phyloP scores from a whole-genome alignment of 2,329 filamentous ascomycete genomes.

The Pestalotiopsis sp. region DNA sequence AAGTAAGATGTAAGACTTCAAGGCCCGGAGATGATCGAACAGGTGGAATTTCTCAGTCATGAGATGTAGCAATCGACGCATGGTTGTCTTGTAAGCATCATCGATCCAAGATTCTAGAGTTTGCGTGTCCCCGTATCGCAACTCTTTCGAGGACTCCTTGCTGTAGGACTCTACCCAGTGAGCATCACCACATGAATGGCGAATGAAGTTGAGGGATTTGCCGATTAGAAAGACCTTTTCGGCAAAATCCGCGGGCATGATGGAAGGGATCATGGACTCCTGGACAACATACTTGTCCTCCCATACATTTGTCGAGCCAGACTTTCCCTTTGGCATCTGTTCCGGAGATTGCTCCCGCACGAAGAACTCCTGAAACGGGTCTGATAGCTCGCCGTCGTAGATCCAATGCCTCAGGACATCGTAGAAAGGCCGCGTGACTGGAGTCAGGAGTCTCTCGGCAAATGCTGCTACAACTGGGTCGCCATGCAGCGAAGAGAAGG shows the following conservation, averaged over 20 bases:
- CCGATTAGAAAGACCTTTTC: slow-evolving; percentile 97
- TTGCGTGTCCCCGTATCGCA: slow-evolving; percentile 90
- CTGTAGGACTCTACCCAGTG: slow-evolving; percentile 96
- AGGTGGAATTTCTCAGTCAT: slow-evolving; percentile 96
- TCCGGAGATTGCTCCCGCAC: slow-evolving; percentile 77
- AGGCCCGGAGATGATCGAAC: slow-evolving; percentile 85
- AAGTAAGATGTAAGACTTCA: slow-evolving; percentile 93
- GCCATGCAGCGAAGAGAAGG: slow-evolving; percentile 89
- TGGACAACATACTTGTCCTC: slow-evolving; percentile 94
- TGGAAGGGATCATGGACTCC: slow-evolving; percentile 84
- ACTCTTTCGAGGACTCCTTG: slow-evolving; percentile 86
- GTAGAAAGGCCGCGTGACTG: slow-evolving; percentile 93
- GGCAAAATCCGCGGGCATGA: slow-evolving; percentile 90
- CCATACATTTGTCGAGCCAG: slow-evolving; percentile 87
- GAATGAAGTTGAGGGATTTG: slow-evolving; percentile 97
- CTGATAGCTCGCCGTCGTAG: slow-evolving; percentile 96
- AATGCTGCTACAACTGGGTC: slow-evolving; percentile 94
- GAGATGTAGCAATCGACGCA: slow-evolving; percentile 89
- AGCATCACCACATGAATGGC: slow-evolving; percentile 90
- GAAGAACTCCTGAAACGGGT: slow-evolving; percentile 95
- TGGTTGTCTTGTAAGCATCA: slow-evolving; percentile 96
- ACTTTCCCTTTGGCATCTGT: slow-evolving; percentile 46
- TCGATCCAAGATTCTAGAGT: slow-evolving; percentile 92
- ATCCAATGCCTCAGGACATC: slow-evolving; percentile 97
- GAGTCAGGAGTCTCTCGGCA: slow-evolving; percentile 82